Base-by-base conservation (phyloP, 129 eudicot species). In the Logfia minima region DNA sequence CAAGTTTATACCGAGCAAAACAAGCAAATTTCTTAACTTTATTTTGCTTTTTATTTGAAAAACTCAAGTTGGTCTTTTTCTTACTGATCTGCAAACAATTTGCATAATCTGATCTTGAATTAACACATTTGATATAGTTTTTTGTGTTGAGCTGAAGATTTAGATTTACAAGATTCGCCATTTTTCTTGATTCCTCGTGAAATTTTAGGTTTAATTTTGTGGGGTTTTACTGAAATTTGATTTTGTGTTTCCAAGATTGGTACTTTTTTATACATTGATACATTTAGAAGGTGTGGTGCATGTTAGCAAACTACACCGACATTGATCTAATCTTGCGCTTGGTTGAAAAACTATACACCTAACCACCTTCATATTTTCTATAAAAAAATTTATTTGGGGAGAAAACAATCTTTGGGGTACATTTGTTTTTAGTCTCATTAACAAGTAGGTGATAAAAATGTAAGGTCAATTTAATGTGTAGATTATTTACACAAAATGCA, bases 1-100 rank as follows among this genome's bases (percentile, higher is more conserved):
- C 97, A 74, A 74, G 80, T 29, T 90, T 90, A 72, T 74, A 90
- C 55, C 97, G 82, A 32, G 91, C 90, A 66, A 70, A 88, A 61
- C 98, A 87, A 85, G 89, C 83, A 64, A 83, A 4, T 74, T 82
- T 75, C 31, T 81, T 83, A 58, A 79, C 69, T 52, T 76, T 88
- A 59, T 64, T 84, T n/a, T 59, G 55, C 66, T 74, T 78, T 58
- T 53, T 80, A 71, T 63, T 85, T 21, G 84, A 80, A 64, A 81
- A 48, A 7, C 65, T 58, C 35, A 85, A 35, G 41, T 58, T 65
- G 22, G 83, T 71, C 60, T 56, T 78, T 16, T 75, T 83, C 66
- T 67, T 86, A 78, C 68, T 80, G 70, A 84, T 70, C 67, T 67
- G 83, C 51, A 85, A 73, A 59, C 75, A 43, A 75, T 48, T 68